Percentiles rank a stretch among this genome's conserved stretches.
These are phyloP conservation scores for Ajuga chamaepitys DNA, from an alignment of 257 asterid genomes.

Conservation along the genomic window DNA sequence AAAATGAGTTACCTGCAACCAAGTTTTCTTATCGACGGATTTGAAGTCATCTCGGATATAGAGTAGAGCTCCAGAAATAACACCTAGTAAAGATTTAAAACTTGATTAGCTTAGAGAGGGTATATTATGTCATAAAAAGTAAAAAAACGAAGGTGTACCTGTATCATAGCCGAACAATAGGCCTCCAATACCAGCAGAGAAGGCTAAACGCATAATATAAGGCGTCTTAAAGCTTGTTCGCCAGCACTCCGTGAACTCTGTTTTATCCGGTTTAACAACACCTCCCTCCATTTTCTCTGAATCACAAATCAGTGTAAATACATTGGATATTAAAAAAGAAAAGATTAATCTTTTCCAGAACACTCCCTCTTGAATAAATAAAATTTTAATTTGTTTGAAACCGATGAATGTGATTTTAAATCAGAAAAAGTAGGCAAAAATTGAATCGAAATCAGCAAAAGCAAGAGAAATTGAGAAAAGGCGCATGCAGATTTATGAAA, in stretches of 20 bases:
- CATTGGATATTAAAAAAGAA: too few species aligned
- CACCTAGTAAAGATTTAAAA: too few species aligned
- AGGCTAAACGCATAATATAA: constrained; percentile 71
- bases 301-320: not conserved
- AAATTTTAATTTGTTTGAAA: too few species aligned
- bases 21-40: constrained; percentile 42
- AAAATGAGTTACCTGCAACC: constrained; percentile 50
- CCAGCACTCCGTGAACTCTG: constrained; percentile 73
- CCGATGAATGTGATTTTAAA: too few species aligned
- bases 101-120: too few species aligned
- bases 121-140: too few species aligned
- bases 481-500: not conserved
- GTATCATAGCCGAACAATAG: constrained; percentile 75
- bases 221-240: constrained; percentile 50
- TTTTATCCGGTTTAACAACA: constrained; percentile 41
- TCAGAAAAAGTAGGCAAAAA: too few species aligned
- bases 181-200: constrained; percentile 84
- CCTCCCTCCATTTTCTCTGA: constrained; percentile 47
- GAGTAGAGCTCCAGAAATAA: constrained; percentile 82
- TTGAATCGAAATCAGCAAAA: not conserved
- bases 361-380: too few species aligned
- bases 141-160: constrained; percentile 22
- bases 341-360: too few species aligned
- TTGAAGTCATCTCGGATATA: constrained; percentile 58
- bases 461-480: not conserved